Percentiles rank a stretch among this genome's conserved stretches.
Evolutionary conservation across 805 yeast genomes (phyloP).

Genomic region (Sugiyamaella floridensis): DNA sequence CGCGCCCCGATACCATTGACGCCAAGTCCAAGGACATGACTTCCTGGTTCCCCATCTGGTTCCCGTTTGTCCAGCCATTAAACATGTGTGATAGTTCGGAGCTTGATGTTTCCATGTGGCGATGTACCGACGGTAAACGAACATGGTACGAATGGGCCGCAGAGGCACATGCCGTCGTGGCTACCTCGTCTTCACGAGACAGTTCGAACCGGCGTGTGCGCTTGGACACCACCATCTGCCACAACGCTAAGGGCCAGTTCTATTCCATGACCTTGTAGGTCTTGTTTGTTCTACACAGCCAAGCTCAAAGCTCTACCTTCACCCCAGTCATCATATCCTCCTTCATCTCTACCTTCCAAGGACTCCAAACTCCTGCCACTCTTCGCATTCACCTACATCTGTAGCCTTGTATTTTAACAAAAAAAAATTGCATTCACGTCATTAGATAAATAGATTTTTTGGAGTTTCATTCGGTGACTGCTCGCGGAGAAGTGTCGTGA

Average conservation of each 20-base stretch:
- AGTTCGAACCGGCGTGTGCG: constrained; percentile 17
- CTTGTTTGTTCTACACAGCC: no score
- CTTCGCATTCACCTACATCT: background rate
- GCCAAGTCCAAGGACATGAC: constrained; percentile 38
- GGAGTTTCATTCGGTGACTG: background rate
- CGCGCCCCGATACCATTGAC: constrained; percentile 35
- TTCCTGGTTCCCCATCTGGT: constrained; percentile 66
- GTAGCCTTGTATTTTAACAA: background rate
- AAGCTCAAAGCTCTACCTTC: no score
- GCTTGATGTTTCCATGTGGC: constrained; percentile 44
- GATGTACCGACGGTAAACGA: constrained; percentile 36
- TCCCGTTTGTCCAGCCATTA: constrained; percentile 53
- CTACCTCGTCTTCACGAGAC: constrained; percentile 6
- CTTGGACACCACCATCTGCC: constrained; percentile 23
- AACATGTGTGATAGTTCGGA: constrained; percentile 49
- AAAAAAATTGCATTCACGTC: background rate
- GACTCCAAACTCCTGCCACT: no score
- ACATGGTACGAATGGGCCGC: constrained; percentile 68
- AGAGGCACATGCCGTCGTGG: constrained; percentile 40
- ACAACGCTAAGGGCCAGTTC: constrained; percentile 26
- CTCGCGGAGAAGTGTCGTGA: background rate
- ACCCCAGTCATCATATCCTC: no score
- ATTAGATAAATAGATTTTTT: background rate
- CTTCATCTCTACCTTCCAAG: no score
- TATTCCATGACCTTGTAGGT: constrained; percentile 21